Base-by-base conservation (phyloP, 768 basidiomycete genomes). In the Hygrophorus russula region DNA sequence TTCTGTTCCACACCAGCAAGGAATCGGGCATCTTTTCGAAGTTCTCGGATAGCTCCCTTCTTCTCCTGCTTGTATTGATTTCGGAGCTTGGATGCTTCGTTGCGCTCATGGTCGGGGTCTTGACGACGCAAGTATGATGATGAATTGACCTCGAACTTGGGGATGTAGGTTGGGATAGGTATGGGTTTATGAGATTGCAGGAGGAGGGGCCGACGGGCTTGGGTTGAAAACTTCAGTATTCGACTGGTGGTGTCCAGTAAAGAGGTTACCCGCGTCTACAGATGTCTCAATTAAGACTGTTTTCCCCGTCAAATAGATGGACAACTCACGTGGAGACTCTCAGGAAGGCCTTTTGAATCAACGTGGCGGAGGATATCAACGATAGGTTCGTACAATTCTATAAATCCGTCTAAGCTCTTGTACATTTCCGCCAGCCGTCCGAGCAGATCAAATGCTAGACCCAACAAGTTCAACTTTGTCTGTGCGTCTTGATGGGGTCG, bases 101-200 rank as follows among this genome's bases (percentile, higher is more conserved):
- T 91, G 32, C 88, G 79, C 54, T 94, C 92, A 47, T 78, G 79
- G 60, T 99, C 92, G 7, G 94, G 93, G 60, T 98, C 96, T 56
- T 84, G 84, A 42, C 71, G 69, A 39, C 81, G 82, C 48, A 82
- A 63, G 58, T 85, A 88, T 34, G 76, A 81, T 5, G 88, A 89
- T 0, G 74, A 74, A 2, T 71, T 69, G 8, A 69, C 62, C 53
- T 93, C 92, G 62, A 99, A 99, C 59, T 92, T 94, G 55, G 96
- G 96, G 18, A 90, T 73, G 61, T 89, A 92, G 0, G 91, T 76
- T 3, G 91, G 78, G 51, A 99, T 97, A 4, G 96, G 90, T 36
- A 98, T 94, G 0, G 92, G 88, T 59, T 93, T 96, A 68, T 98
- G 94, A 2, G 84, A 72, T 66, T 99, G 96, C 15, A 98, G 72